phyloP scores from a whole-genome alignment of 2,329 filamentous ascomycete species.

The Xylariaceae sp. region DNA sequence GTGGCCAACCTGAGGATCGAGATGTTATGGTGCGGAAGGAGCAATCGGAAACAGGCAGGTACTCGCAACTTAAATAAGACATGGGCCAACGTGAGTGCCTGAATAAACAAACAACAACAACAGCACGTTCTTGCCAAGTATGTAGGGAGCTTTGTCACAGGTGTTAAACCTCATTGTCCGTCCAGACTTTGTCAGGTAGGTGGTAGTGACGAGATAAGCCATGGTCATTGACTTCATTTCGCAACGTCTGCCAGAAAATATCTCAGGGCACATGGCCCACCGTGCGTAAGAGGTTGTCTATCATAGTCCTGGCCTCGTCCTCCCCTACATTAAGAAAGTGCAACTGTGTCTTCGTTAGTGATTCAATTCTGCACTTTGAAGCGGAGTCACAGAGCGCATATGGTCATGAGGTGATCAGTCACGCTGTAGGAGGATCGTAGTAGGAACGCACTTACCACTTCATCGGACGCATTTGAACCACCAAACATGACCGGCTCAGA shows the following conservation, averaged over 20 bases:
- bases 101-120: too few relatives aligned
- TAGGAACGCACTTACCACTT: conserved; percentile 52
- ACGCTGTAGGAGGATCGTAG: too few relatives aligned
- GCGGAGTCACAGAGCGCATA: conserved; percentile 4
- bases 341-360: conserved; percentile 41
- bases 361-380: background rate
- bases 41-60: too few relatives aligned
- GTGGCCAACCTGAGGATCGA: too few relatives aligned
- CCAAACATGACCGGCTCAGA: conserved; percentile 79
- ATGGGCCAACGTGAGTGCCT: too few relatives aligned
- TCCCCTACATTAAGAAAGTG: conserved; percentile 62
- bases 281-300: conserved; percentile 53
- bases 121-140: too few relatives aligned
- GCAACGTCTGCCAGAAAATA: background rate
- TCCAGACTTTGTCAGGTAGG: too few relatives aligned
- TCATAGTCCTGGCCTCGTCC: conserved; percentile 51
- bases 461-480: conserved; percentile 54
- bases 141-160: too few relatives aligned
- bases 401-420: too few relatives aligned
- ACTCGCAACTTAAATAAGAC: too few relatives aligned
- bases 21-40: too few relatives aligned
- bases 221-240: background rate
- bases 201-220: background rate
- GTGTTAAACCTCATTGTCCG: too few relatives aligned
- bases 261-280: conserved; percentile 32